These are phyloP conservation scores for Lipomyces anomalus DNA, from an alignment of 805 yeast species.

Conservation along the genomic window DNA sequence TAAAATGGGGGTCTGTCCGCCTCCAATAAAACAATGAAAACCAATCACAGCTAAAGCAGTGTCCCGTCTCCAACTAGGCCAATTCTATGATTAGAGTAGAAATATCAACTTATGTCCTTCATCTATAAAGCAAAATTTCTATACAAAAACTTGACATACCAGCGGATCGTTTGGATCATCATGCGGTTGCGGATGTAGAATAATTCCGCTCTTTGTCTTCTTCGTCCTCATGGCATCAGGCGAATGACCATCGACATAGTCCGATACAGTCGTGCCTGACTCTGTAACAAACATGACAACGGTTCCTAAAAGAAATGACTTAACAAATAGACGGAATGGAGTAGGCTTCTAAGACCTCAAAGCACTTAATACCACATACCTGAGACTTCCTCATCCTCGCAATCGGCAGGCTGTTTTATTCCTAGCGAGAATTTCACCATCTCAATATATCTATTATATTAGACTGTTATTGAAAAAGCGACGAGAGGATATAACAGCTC, in stretches of 20 bases:
- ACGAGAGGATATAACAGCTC: no score
- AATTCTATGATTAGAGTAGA: conserved; percentile 33
- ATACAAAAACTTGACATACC: conserved; percentile 1
- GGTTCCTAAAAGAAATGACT: conserved; percentile 9
- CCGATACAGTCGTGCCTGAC: conserved; percentile 2
- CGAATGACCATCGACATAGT: conserved; percentile 6
- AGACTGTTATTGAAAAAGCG: no score
- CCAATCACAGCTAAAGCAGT: conserved; percentile 49
- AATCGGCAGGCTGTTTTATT: conserved; percentile 12
- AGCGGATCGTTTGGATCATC: conserved; percentile 60
- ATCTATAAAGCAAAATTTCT: neutral
- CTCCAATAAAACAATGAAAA: conserved; percentile 53
- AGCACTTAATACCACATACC: conserved; percentile 9
- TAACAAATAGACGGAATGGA: neutral
- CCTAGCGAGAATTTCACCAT: conserved; percentile 5
- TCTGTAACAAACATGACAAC: conserved; percentile 15
- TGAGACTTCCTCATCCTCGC: conserved; percentile 13
- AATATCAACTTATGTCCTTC: neutral
- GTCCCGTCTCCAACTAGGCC: conserved; percentile 59
- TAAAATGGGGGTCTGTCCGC: conserved; percentile 56
- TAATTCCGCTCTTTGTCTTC: conserved; percentile 44
- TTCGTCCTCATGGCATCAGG: conserved; percentile 35
- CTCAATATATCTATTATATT: no score
- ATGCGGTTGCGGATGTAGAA: conserved; percentile 57
- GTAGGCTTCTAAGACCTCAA: neutral